Conservation (phyloP, 2,329 filamentous ascomycete genomes). For the Hypoxylon rubiginosum region DNA sequence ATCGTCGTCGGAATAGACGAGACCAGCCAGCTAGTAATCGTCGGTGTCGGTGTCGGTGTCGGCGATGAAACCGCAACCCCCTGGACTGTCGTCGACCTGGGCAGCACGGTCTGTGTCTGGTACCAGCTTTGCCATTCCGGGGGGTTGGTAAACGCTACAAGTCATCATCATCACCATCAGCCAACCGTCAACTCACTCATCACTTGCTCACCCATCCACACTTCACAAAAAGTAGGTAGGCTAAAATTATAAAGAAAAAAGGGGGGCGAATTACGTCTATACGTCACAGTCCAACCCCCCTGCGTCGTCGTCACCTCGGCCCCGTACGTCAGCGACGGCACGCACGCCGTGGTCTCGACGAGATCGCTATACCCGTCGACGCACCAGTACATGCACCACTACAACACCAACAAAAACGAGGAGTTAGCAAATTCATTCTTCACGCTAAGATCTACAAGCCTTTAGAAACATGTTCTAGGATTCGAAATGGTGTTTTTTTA, state of each 20-base stretch:
- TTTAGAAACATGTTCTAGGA: too few relatives aligned
- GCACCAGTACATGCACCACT: conserved; percentile 41
- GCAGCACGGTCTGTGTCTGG: conserved; percentile 32
- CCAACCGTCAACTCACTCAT: neutral
- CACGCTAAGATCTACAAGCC: too few relatives aligned
- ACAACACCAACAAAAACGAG: too few relatives aligned
- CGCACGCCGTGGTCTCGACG: conserved; percentile 26
- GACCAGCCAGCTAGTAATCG: neutral
- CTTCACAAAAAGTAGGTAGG: neutral
- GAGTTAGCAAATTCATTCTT: too few relatives aligned
- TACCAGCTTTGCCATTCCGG: conserved; percentile 36
- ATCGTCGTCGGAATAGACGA: neutral
- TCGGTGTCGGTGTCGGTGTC: neutral
- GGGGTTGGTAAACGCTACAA: conserved; percentile 24
- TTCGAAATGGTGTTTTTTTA: too few relatives aligned
- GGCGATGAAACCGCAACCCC: neutral
- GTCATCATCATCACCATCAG: too few relatives aligned
- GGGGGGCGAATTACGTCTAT: conserved; percentile 5
- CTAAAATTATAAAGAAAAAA: neutral
- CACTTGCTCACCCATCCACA: too few relatives aligned
- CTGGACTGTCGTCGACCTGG: neutral
- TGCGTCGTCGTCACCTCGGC: conserved; percentile 8
- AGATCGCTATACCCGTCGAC: conserved; percentile 29
- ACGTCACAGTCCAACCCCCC: conserved; percentile 5
- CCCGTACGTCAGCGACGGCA: conserved; percentile 31